These are phyloP conservation scores for Senecio squalidus DNA, from an alignment of 140 eudicot genomes.

Conservation along the genomic window DNA sequence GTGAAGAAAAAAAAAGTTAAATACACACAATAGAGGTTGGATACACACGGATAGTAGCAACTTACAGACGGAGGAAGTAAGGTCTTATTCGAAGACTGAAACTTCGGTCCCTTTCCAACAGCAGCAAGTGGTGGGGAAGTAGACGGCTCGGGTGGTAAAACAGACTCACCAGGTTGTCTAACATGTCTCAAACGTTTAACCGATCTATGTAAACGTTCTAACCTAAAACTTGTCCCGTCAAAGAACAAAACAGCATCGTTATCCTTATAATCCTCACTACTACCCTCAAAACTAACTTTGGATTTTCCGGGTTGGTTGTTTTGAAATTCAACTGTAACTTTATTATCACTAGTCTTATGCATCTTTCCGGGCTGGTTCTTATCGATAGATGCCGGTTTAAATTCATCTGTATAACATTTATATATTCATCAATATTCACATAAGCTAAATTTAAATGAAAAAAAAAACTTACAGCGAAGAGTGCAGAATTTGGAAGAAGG, in stretches of 20 bases:
- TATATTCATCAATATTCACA: no score
- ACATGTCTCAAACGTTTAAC: conserved; percentile 80
- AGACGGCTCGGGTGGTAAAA: conserved; percentile 41
- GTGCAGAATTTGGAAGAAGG: conserved; percentile 95
- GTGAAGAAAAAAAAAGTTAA: not conserved
- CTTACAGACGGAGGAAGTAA: conserved; percentile 50
- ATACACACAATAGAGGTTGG: no score
- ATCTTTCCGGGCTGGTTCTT: conserved; percentile 73
- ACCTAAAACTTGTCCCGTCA: conserved; percentile 73
- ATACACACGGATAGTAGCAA: no score
- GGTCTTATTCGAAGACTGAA: conserved; percentile 46
- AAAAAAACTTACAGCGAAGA: conserved; percentile 62
- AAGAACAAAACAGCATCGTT: conserved; percentile 95
- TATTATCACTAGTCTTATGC: conserved; percentile 78
- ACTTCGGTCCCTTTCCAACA: conserved; percentile 50
- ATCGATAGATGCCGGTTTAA: conserved; percentile 93
- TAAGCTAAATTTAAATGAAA: not conserved
- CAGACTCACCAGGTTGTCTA: conserved; percentile 71
- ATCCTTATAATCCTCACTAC: conserved; percentile 84
- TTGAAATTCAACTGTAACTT: conserved; percentile 79
- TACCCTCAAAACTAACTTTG: conserved; percentile 73
- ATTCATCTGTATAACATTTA: conserved; percentile 55
- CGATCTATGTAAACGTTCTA: conserved; percentile 86
- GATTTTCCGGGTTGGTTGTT: conserved; percentile 86
- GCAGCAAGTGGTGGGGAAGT: conserved; percentile 61